Percentiles rank a stretch among this genome's conserved stretches.
phyloP scores from a whole-genome alignment of 352 stramenopile species.

The Phytophthora ramorum region DNA sequence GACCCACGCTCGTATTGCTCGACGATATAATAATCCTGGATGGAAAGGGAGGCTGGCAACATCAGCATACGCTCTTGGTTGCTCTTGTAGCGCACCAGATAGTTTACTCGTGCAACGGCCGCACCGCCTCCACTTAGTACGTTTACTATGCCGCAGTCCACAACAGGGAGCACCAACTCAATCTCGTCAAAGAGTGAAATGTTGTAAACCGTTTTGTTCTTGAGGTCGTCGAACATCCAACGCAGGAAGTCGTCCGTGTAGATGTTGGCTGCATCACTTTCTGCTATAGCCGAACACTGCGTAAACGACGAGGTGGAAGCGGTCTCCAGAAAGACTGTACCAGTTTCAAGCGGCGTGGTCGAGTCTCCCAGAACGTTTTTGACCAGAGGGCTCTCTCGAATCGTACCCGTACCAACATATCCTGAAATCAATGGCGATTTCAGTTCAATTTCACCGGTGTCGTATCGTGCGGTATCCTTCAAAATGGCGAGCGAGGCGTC shows the following conservation, averaged over 20 bases:
- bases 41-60: slow-evolving; percentile 28
- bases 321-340: slow-evolving; percentile 47
- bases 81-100: slow-evolving; percentile 34
- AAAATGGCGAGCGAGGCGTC: slow-evolving; percentile 32
- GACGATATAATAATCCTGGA: slow-evolving; percentile 44
- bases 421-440: slow-evolving; percentile 32
- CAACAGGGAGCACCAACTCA: slow-evolving; percentile 35
- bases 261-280: slow-evolving; percentile 21
- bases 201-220: slow-evolving; percentile 46
- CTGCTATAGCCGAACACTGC: slow-evolving; percentile 9
- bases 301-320: slow-evolving; percentile 23
- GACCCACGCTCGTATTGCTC: slow-evolving; percentile 35
- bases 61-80: slow-evolving; percentile 33
- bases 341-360: slow-evolving; percentile 33
- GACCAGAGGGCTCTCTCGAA: slow-evolving; percentile 45
- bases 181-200: slow-evolving; percentile 37
- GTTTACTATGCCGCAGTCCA: slow-evolving; percentile 26
- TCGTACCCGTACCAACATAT: slow-evolving; percentile 33
- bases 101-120: slow-evolving; percentile 35
- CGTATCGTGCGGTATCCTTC: slow-evolving; percentile 24
- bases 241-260: slow-evolving; percentile 44
- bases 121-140: slow-evolving; percentile 10
- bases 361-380: slow-evolving; percentile 27
- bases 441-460: slow-evolving; percentile 7
- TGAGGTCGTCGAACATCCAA: slow-evolving; percentile 35